Evolutionary conservation across 257 asterid species (phyloP).

Genomic region (Anisodus tanguticus): DNA sequence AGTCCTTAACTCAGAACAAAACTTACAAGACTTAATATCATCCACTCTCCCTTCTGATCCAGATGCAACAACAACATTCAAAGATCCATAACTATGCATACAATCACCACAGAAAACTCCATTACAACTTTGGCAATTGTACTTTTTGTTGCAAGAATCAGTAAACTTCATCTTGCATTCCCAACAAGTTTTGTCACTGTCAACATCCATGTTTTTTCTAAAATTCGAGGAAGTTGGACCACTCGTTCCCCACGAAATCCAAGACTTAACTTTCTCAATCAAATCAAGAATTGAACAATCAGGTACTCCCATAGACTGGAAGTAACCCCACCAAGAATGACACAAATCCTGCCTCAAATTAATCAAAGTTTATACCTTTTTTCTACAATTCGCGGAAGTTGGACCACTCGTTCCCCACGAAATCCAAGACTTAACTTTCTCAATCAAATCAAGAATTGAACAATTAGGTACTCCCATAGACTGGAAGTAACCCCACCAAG

Average conservation of each 20-base stretch:
- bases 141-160: constrained; percentile 48
- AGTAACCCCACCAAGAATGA: constrained; percentile 44
- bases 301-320: constrained; percentile 67
- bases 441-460: constrained; percentile 58
- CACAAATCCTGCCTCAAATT: background rate
- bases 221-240: constrained; percentile 39
- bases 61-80: constrained; percentile 37
- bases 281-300: constrained; percentile 58
- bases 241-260: constrained; percentile 56
- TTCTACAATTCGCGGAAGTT: constrained; percentile 38
- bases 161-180: constrained; percentile 51
- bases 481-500: constrained; percentile 46
- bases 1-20: constrained; percentile 56
- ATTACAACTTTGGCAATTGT: constrained; percentile 68
- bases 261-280: constrained; percentile 68
- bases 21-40: constrained; percentile 56
- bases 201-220: constrained; percentile 52
- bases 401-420: constrained; percentile 50
- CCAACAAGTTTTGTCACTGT: constrained; percentile 42
- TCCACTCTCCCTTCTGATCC: constrained; percentile 36
- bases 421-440: constrained; percentile 70
- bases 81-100: constrained; percentile 40
- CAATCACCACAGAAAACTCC: constrained; percentile 62
- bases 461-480: constrained; percentile 70
- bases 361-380: constrained; percentile 13